These are phyloP conservation scores for Aspergillus pseudoterreus DNA, from an alignment of 2,329 filamentous ascomycete genomes.

Conservation along the genomic window DNA sequence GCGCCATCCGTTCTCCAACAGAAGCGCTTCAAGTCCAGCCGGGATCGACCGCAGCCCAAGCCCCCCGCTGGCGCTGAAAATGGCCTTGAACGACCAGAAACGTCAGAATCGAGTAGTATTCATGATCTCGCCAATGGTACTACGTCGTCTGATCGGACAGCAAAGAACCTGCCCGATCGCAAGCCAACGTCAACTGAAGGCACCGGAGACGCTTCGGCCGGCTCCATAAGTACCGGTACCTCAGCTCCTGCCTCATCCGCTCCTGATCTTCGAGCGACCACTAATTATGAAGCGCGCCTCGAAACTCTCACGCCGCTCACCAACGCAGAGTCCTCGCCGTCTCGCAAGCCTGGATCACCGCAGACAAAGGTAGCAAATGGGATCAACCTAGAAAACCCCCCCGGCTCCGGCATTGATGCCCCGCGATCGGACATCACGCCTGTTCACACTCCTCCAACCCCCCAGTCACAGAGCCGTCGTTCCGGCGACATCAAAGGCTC, in stretches of 20 bases:
- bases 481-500: slow-evolving; percentile 53
- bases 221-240: slow-evolving; percentile 67
- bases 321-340: slow-evolving; percentile 62
- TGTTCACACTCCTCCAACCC: slow-evolving; percentile 43
- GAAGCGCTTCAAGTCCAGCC: slow-evolving; percentile 47
- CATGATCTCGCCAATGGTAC: slow-evolving; percentile 13
- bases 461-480: slow-evolving; percentile 49
- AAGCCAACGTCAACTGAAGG: slow-evolving; percentile 30
- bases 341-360: slow-evolving; percentile 55
- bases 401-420: slow-evolving; percentile 23
- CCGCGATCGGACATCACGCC: slow-evolving; percentile 36
- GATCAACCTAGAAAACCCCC: slow-evolving; percentile 22
- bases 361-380: slow-evolving; percentile 39
- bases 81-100: slow-evolving; percentile 11
- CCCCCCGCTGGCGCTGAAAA: slow-evolving; percentile 24
- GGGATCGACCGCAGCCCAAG: slow-evolving; percentile 60
- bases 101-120: slow-evolving; percentile 8
- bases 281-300: slow-evolving; percentile 50
- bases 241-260: slow-evolving; percentile 65
- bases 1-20: slow-evolving; percentile 62
- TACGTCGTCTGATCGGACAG: slow-evolving; percentile 11
- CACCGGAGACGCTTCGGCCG: slow-evolving; percentile 68
- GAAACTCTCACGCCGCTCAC: slow-evolving; percentile 63
- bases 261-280: slow-evolving; percentile 51
- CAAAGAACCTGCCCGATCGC: slow-evolving; percentile 11